Evolutionary conservation across 208 protist species (phyloP), one percentile per base, ranked within the genome.

Genomic region (Wallacemonas sp.): DNA sequence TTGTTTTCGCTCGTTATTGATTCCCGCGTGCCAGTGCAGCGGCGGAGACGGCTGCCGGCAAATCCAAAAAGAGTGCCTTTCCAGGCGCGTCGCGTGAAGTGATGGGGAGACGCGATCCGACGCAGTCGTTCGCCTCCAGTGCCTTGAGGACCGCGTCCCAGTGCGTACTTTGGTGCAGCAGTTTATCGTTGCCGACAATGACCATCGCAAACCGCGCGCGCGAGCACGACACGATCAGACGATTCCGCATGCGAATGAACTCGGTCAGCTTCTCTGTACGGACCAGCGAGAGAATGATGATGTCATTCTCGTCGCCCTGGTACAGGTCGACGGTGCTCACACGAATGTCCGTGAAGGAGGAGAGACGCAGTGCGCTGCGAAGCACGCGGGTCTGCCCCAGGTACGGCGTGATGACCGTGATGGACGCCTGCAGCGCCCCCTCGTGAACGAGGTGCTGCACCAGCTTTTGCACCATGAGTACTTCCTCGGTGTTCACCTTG

Each of bases 361-460:
- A 72, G 32, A 94, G 52, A 5, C 87, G 86, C 61, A 96, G 62
- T 33, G 81, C 71, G 17, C 82, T 93, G 27, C 84, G 86, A 34
- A 97, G 74, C 70, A 91, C 78, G 34, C 81, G 73, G 54, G 72
- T 84, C 77, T 99, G 97, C 0, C 96, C 97, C 19, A 96, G 68
- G 71, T 99, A 99, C 0, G 96, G 95, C 26, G 95, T 98, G 54
- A 99, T 82, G 6, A 99, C 82, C 0, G 93, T 97, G 36, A 98
- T 96, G 19, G 85, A 90, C 46, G 77, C 77, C 72, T 93, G 90
- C 76, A 82, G 55, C n/a, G 95, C 85, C n/a, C 89, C 89, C 38
- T 96, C 77, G n/a, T 73, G 71, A 19, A 84, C 77, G 44, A 96
- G 74, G 70, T 96, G 90, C 8, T 55, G 33, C 24, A 95, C 82